Conservation (phyloP, 768 basidiomycete genomes). For the Auricularia sp. region DNA sequence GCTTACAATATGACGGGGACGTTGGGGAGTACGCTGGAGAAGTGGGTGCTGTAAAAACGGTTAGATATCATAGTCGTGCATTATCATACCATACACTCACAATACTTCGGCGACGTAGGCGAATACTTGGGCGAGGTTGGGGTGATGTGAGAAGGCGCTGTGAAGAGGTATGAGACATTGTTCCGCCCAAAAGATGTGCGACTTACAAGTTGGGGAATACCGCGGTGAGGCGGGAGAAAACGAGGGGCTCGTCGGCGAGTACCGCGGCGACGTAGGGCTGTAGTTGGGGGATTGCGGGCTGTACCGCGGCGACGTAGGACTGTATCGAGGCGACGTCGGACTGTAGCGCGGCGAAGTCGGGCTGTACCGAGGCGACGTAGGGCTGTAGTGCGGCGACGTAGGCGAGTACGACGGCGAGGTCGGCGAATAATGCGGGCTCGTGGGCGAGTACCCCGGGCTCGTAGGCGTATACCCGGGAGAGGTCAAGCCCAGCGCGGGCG, state of each 20-base stretch:
- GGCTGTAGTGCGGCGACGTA: conserved; percentile 75
- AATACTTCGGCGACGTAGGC: conserved; percentile 89
- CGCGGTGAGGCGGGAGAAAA: conserved; percentile 8
- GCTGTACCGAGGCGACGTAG: conserved; percentile 82
- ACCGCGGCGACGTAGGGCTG: conserved; percentile 71
- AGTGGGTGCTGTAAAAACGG: conserved; percentile 52
- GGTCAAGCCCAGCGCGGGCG: conserved; percentile 70
- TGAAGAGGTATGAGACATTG: conserved; percentile 4
- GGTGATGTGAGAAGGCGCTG: conserved; percentile 73
- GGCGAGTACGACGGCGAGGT: conserved; percentile 81
- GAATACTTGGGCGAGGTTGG: conserved; percentile 90
- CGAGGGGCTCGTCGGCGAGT: conserved; percentile 8
- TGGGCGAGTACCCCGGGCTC: conserved; percentile 36
- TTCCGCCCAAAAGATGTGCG: neutral
- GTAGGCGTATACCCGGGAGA: conserved; percentile 41
- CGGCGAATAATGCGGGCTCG: conserved; percentile 77
- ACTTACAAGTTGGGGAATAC: conserved; percentile 50
- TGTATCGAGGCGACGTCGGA: conserved; percentile 84
- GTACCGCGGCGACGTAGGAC: conserved; percentile 72
- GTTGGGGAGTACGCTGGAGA: conserved; percentile 84
- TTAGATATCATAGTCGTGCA: neutral
- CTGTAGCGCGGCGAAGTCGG: conserved; percentile 87
- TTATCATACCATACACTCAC: conserved; percentile 33
- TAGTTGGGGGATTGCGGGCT: conserved; percentile 84
- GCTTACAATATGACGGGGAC: conserved; percentile 74